phyloP scores from a whole-genome alignment of 2,329 filamentous ascomycete genomes.

The Gremmenia infestans region DNA sequence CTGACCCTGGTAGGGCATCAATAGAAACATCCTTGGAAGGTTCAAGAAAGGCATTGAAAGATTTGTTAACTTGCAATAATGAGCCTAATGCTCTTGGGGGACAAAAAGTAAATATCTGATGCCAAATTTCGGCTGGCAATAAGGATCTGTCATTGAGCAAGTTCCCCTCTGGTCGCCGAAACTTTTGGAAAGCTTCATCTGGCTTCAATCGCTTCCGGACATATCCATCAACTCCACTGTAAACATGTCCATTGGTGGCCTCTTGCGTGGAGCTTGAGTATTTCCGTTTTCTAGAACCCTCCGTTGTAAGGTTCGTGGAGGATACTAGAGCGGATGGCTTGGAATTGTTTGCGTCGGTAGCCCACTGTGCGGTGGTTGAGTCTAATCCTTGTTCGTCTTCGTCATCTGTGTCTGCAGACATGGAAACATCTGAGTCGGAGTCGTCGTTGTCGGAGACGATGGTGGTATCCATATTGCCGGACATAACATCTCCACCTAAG shows the following conservation, averaged over 20 bases:
- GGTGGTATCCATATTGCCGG: constrained; percentile 9
- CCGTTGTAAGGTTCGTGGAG: background rate
- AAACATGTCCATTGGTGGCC: constrained; percentile 12
- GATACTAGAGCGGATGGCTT: constrained; percentile 1
- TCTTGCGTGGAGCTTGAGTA: constrained; percentile 13
- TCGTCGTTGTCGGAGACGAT: constrained; percentile 21
- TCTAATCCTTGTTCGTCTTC: constrained; percentile 25
- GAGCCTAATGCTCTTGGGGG: constrained; percentile 58
- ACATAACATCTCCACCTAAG: constrained; percentile 5
- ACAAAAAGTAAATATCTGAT: constrained; percentile 63
- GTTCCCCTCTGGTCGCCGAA: constrained; percentile 17
- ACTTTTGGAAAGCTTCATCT: constrained; percentile 14
- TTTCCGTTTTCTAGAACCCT: constrained; percentile 26
- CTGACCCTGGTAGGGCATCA: constrained; percentile 34
- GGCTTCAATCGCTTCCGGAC: constrained; percentile 27
- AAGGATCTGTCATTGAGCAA: constrained; percentile 25
- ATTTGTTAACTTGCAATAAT: constrained; percentile 62
- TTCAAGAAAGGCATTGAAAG: constrained; percentile 58
- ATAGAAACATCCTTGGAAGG: constrained; percentile 34
- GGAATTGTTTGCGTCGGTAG: constrained; percentile 1
- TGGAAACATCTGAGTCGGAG: constrained; percentile 33
- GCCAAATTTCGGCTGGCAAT: constrained; percentile 62
- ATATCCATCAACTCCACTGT: constrained; percentile 14
- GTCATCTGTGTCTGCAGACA: constrained; percentile 33
- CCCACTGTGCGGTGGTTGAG: constrained; percentile 4